Conservation (phyloP, 2,329 filamentous ascomycete species). For the Trichophyton benhamiae region DNA sequence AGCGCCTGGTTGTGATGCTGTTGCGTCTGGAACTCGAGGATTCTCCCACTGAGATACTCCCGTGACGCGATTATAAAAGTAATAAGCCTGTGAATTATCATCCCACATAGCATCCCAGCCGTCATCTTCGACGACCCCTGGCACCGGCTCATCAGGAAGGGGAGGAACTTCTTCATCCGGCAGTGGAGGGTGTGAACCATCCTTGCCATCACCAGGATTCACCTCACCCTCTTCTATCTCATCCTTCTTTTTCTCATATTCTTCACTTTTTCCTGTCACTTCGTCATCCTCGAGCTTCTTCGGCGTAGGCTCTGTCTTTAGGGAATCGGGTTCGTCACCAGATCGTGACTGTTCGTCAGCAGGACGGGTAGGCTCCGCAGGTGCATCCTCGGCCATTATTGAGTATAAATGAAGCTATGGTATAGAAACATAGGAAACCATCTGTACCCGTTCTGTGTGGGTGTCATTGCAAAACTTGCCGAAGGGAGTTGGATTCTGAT, state of each 20-base stretch:
- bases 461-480: slow-evolving; percentile 1
- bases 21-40: slow-evolving; percentile 51
- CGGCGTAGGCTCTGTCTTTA: neutral
- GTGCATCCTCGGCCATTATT: slow-evolving; percentile 1
- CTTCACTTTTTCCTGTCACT: neutral
- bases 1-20: slow-evolving; percentile 15
- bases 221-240: slow-evolving; percentile 13
- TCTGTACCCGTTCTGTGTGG: neutral
- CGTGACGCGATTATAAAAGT: slow-evolving; percentile 76
- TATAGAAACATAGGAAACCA: slow-evolving; percentile 3
- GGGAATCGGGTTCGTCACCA: neutral
- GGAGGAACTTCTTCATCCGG: slow-evolving; percentile 34
- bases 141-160: slow-evolving; percentile 42
- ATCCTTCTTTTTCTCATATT: slow-evolving; percentile 4
- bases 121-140: slow-evolving; percentile 40
- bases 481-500: neutral
- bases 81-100: slow-evolving; percentile 53
- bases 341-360: neutral
- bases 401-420: neutral
- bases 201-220: slow-evolving; percentile 9
- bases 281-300: neutral
- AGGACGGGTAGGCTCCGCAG: neutral
- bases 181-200: slow-evolving; percentile 26
- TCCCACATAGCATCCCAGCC: slow-evolving; percentile 81
- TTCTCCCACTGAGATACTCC: slow-evolving; percentile 72